Conservation (phyloP, 305 asterid genomes). For the Fraxinus dipetala region DNA sequence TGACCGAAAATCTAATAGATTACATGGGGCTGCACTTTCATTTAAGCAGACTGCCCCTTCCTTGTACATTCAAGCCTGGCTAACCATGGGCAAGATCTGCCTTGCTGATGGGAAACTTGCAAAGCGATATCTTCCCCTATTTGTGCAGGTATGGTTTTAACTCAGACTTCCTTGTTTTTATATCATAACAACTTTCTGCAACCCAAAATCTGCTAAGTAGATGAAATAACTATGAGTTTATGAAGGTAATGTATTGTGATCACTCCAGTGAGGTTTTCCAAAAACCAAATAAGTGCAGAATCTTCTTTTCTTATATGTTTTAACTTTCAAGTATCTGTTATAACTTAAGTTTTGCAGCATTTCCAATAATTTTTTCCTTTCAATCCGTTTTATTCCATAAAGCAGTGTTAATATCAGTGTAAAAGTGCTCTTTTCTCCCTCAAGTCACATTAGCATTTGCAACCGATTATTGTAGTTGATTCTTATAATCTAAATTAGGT, state of each 20-base stretch:
- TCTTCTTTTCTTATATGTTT: conserved; percentile 7
- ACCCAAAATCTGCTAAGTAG: not conserved
- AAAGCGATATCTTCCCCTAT: conserved; percentile 86
- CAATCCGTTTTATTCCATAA: not conserved
- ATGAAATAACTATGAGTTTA: not conserved
- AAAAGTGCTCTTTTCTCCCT: not conserved
- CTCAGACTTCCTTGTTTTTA: conserved; percentile 1
- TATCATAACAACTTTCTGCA: not conserved
- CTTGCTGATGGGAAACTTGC: conserved; percentile 86
- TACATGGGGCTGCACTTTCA: conserved; percentile 42
- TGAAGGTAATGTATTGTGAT: not conserved
- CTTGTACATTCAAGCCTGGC: conserved; percentile 78
- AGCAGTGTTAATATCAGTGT: not conserved
- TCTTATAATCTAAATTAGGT: not conserved
- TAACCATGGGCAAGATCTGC: conserved; percentile 93
- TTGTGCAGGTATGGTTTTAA: conserved; percentile 70
- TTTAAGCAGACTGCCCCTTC: conserved; percentile 62
- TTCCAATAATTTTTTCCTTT: not conserved
- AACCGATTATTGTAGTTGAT: not conserved
- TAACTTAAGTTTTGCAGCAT: not conserved
- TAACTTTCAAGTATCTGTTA: not conserved
- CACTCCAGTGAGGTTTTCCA: not conserved
- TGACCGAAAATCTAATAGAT: conserved; percentile 48
- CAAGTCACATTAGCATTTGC: not conserved
- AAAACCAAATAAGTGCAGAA: conserved; percentile 1